Base-by-base conservation (phyloP, 208 protist species). In the Trichomonas vaginalis region DNA sequence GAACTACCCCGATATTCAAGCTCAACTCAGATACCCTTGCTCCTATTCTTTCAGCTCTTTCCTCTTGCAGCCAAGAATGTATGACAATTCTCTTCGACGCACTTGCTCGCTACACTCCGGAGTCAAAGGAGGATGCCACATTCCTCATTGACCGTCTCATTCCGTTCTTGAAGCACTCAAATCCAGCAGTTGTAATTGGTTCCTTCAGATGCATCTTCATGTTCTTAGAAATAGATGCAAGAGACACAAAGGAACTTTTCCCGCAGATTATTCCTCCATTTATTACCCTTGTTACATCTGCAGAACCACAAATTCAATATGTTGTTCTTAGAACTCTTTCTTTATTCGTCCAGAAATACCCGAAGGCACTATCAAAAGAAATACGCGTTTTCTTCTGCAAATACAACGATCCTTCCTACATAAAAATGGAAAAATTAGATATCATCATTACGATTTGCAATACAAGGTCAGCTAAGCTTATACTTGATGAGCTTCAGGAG, bases 291-390 rank as follows among this genome's bases (percentile, higher is more conserved):
- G 96, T 98, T 0, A 96, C 98, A 42, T 98, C 97, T 0, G 87
- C 95, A 35, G 98, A 99, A 96, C 98, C 99, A 80, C 98, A 99
- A 96, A 98, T 99, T 70, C 98, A 99, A 97, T 99, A 99, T 97
- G 98, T 99, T 8, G 98, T 99, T 46, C 98, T 99, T 70, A 98
- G 99, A 92, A 99, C 99, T 97, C 99, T 99, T 96, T 98, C 99
- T 96, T 97, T 99, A 8, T 98, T 99, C 92, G 97, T 99, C 1
- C 99, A 99, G 92, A 98, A 98, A 98, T 95, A 98, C 98, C 37
- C 92, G 32, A 70, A 49, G 35, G 37, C 51, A 14, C 6, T 95
- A 2, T 79, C 47, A 10, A 35, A 45, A 21, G 92, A 95, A 95
- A 95, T 98, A 32, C 98, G 98, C 96, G 97, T 99, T 40, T 99